Evolutionary conservation across 768 basidiomycete genomes (phyloP).

Genomic region (Boletus vinaceobasis): DNA sequence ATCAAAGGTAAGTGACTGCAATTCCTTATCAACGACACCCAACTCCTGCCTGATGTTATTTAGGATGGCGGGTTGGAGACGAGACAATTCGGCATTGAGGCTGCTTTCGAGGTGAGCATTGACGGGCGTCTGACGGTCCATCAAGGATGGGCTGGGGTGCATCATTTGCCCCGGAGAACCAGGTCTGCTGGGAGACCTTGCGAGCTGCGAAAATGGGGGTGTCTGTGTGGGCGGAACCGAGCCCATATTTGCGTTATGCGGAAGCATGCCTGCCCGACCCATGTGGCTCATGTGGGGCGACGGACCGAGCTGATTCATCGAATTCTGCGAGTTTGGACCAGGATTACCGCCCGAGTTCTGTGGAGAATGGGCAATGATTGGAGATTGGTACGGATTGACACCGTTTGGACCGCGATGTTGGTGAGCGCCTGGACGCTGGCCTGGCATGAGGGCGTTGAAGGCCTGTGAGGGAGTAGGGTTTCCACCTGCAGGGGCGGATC

Average conservation of each 20-base stretch:
- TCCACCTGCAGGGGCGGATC: slow-evolving; percentile 25
- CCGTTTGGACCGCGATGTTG: slow-evolving; percentile 48
- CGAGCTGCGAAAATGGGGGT: slow-evolving; percentile 41
- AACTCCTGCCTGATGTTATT: slow-evolving; percentile 40
- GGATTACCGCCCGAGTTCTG: slow-evolving; percentile 41
- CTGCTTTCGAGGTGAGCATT: slow-evolving; percentile 15
- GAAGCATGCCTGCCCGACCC: slow-evolving; percentile 46
- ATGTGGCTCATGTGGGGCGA: slow-evolving; percentile 51
- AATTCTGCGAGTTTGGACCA: slow-evolving; percentile 32
- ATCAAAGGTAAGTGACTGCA: slow-evolving; percentile 36
- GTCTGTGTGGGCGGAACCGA: slow-evolving; percentile 39
- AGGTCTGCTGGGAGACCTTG: slow-evolving; percentile 60
- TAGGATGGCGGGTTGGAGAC: slow-evolving; percentile 37
- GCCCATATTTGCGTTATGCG: slow-evolving; percentile 41
- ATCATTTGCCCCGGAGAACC: slow-evolving; percentile 48
- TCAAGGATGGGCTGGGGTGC: slow-evolving; percentile 58
- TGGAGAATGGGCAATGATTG: slow-evolving; percentile 60
- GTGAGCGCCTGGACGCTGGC: slow-evolving; percentile 30
- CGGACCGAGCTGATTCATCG: slow-evolving; percentile 50
- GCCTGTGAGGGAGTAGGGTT: slow-evolving; percentile 32
- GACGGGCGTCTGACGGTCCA: slow-evolving; percentile 43
- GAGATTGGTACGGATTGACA: slow-evolving; percentile 54
- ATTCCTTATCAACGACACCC: slow-evolving; percentile 46
- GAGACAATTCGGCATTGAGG: slow-evolving; percentile 42
- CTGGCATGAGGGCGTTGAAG: slow-evolving; percentile 34